Percentiles rank a stretch among this genome's conserved stretches.
Conservation (phyloP, 2,329 filamentous ascomycete genomes). For the Clarireedia monteithiana region DNA sequence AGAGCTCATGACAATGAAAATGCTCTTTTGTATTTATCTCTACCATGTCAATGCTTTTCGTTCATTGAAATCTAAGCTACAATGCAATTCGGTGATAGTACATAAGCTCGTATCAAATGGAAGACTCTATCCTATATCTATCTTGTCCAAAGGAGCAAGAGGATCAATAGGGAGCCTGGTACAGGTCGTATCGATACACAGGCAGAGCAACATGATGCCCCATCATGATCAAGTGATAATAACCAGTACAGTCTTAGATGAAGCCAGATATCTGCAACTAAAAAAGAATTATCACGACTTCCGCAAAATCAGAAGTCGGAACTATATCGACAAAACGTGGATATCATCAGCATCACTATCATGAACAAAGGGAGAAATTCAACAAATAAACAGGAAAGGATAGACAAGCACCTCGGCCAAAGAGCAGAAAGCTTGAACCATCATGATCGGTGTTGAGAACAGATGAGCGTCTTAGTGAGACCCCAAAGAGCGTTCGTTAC, state of each 20-base stretch:
- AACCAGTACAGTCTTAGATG: slow-evolving; percentile 7
- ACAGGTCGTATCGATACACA: not conserved
- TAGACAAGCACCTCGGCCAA: not conserved
- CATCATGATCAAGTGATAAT: slow-evolving; percentile 6
- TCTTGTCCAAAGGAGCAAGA: slow-evolving; percentile 16
- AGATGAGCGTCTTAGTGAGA: slow-evolving; percentile 8
- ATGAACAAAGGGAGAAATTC: not conserved
- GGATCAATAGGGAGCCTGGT: slow-evolving; percentile 8
- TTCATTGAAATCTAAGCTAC: slow-evolving; percentile 3
- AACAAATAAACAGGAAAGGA: not conserved
- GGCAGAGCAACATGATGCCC: slow-evolving; percentile 6
- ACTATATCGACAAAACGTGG: slow-evolving; percentile 2
- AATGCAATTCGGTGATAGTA: slow-evolving; percentile 11
- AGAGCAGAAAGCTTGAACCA: not conserved
- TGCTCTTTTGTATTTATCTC: not conserved
- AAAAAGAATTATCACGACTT: slow-evolving; percentile 5
- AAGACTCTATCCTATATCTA: slow-evolving; percentile 12
- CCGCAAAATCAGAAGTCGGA: not conserved
- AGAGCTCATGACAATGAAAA: too few species aligned
- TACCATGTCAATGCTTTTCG: slow-evolving; percentile 2
- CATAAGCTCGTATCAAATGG: not conserved
- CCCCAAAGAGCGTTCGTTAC: slow-evolving; percentile 12
- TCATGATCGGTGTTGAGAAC: not conserved
- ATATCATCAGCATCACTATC: not conserved
- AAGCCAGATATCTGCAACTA: slow-evolving; percentile 8